phyloP scores from a whole-genome alignment of 352 stramenopile genomes.

The Elongisporangium prolatum region DNA sequence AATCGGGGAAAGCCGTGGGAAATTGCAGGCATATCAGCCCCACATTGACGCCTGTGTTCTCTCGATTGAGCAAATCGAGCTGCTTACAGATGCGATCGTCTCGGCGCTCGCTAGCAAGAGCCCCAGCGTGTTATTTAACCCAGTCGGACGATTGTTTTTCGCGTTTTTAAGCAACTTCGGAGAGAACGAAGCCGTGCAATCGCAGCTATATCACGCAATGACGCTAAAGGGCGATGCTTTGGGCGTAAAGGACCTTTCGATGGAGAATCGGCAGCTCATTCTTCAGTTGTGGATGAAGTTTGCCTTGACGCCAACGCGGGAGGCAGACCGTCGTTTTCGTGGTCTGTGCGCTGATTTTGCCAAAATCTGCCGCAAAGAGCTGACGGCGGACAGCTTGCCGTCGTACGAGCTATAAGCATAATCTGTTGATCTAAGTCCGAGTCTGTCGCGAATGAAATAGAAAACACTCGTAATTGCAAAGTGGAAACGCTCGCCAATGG shows the following conservation, averaged over 20 bases:
- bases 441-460: not conserved
- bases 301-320: slow-evolving; percentile 40
- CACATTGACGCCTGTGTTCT: slow-evolving; percentile 47
- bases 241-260: slow-evolving; percentile 29
- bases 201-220: slow-evolving; percentile 27
- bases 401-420: slow-evolving; percentile 39
- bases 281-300: slow-evolving; percentile 51
- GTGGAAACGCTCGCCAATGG: not conserved
- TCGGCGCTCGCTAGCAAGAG: slow-evolving; percentile 41
- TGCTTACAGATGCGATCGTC: slow-evolving; percentile 49
- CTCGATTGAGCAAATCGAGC: slow-evolving; percentile 29
- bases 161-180: slow-evolving; percentile 40
- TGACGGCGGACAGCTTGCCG: slow-evolving; percentile 47
- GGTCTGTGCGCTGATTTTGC: slow-evolving; percentile 59
- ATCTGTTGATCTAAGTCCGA: not conserved
- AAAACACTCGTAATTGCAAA: not conserved
- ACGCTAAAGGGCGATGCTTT: slow-evolving; percentile 24
- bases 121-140: slow-evolving; percentile 55
- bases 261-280: slow-evolving; percentile 45
- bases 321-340: slow-evolving; percentile 55
- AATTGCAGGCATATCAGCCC: slow-evolving; percentile 31
- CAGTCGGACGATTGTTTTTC: slow-evolving; percentile 47
- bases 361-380: slow-evolving; percentile 72
- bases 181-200: slow-evolving; percentile 23
- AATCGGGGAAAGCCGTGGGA: slow-evolving; percentile 46